These are phyloP conservation scores for Senna tora DNA, from an alignment of 306 rosid genomes.

Conservation along the genomic window DNA sequence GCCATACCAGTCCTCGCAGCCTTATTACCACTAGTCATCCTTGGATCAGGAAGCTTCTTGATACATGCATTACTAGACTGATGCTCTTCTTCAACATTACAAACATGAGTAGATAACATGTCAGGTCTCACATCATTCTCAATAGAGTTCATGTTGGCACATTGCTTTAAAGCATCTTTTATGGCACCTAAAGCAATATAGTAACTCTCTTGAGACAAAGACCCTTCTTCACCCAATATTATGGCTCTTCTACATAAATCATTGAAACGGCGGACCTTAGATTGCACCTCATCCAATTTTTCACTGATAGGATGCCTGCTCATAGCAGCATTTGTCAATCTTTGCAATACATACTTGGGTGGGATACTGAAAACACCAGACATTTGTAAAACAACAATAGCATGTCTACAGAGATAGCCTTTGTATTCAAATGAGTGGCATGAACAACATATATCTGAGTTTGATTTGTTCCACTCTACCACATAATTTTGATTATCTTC, in stretches of 20 bases:
- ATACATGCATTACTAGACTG: constrained; percentile 38
- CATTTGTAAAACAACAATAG: constrained; percentile 68
- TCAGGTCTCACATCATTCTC: constrained; percentile 47
- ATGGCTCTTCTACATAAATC: constrained; percentile 67
- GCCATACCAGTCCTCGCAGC: constrained; percentile 40
- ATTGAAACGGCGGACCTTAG: constrained; percentile 62
- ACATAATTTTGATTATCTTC: constrained; percentile 54
- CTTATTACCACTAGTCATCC: constrained; percentile 40
- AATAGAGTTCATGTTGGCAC: constrained; percentile 45
- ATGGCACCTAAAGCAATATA: constrained; percentile 52
- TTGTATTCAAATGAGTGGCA: constrained; percentile 64
- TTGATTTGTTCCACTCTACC: constrained; percentile 60
- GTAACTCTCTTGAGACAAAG: constrained; percentile 64
- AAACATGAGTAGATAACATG: constrained; percentile 36
- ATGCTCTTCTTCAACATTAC: constrained; percentile 46
- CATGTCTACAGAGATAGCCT: constrained; percentile 65
- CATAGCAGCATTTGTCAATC: constrained; percentile 69
- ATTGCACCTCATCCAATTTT: constrained; percentile 63
- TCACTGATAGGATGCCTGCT: constrained; percentile 61
- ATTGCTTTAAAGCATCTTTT: constrained; percentile 56
- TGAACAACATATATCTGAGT: constrained; percentile 61
- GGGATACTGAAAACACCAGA: constrained; percentile 69
- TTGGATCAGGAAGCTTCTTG: constrained; percentile 41
- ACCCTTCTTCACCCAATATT: constrained; percentile 71
- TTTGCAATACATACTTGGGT: constrained; percentile 56